A percentile compares a stretch with the other conserved stretches of the same genome.
Evolutionary conservation across 805 yeast genomes (phyloP).

Genomic region (Zygosaccharomyces kombuchaensis): DNA sequence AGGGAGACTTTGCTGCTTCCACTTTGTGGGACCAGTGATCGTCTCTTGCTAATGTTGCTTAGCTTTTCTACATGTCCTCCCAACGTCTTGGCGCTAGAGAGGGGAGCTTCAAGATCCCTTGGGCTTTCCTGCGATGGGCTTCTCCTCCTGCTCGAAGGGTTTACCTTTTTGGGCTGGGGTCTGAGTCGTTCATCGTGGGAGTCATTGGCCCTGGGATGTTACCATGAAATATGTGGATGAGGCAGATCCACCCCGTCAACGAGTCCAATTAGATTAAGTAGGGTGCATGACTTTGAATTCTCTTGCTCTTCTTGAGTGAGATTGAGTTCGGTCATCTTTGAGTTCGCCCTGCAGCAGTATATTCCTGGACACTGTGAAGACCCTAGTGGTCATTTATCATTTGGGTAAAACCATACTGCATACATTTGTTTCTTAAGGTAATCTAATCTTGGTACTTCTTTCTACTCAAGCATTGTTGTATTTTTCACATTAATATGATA

Average conservation of each 20-base stretch:
- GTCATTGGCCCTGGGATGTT: slow-evolving; percentile 11
- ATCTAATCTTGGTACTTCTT: neutral
- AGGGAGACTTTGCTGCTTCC: slow-evolving; percentile 26
- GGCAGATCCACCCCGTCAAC: slow-evolving; percentile 97
- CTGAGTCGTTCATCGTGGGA: slow-evolving; percentile 27
- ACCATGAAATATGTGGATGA: slow-evolving; percentile 39
- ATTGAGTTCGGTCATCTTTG: slow-evolving; percentile 63
- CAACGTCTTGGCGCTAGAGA: slow-evolving; percentile 72
- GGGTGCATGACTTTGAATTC: slow-evolving; percentile 39
- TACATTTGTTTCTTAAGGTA: slow-evolving; percentile 48
- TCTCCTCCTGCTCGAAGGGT: slow-evolving; percentile 31
- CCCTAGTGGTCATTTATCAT: slow-evolving; percentile 86
- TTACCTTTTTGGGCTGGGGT: slow-evolving; percentile 29
- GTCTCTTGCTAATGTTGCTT: slow-evolving; percentile 35
- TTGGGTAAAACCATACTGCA: slow-evolving; percentile 99
- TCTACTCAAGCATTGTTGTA: neutral
- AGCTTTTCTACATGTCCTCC: slow-evolving; percentile 22
- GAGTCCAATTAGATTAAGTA: slow-evolving; percentile 71
- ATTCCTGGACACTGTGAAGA: slow-evolving; percentile 99
- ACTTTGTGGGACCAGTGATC: slow-evolving; percentile 17
- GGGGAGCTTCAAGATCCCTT: slow-evolving; percentile 43
- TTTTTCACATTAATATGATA: neutral
- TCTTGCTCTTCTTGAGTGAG: slow-evolving; percentile 31
- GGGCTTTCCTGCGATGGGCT: slow-evolving; percentile 16
- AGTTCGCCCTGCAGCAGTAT: slow-evolving; percentile 77